Conservation (phyloP, 2,329 filamentous ascomycete genomes). For the Aspergillus niger region DNA sequence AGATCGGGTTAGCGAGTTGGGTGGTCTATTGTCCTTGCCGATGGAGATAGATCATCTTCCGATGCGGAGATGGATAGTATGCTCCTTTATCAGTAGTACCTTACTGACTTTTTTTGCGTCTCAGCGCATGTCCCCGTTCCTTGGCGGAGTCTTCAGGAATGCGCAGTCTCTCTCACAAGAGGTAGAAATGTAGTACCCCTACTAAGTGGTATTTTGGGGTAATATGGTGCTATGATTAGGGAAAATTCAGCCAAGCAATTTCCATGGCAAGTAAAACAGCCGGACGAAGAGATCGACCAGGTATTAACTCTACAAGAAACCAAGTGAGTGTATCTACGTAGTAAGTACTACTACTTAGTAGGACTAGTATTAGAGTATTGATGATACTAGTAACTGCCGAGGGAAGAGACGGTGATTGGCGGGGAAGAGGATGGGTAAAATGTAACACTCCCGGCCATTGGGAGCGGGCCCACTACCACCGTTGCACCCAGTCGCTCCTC, state of each 20-base stretch:
- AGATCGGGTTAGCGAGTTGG: background rate
- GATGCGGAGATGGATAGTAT: too few species aligned
- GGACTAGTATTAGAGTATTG: too few species aligned
- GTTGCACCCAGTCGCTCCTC: slow-evolving; percentile 22
- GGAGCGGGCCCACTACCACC: slow-evolving; percentile 27
- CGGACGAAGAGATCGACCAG: background rate
- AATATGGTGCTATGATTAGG: too few species aligned
- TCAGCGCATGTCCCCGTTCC: background rate
- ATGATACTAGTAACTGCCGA: too few species aligned
- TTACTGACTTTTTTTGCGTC: background rate
- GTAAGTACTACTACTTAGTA: background rate
- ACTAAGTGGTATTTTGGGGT: background rate
- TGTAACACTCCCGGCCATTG: slow-evolving; percentile 26
- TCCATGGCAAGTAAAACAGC: background rate
- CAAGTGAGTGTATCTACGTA: too few species aligned
- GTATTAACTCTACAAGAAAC: background rate
- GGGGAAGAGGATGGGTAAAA: slow-evolving; percentile 3
- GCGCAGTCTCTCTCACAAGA: background rate
- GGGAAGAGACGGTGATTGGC: background rate
- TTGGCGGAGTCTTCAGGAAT: background rate
- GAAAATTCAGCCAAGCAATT: too few species aligned
- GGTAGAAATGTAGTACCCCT: background rate
- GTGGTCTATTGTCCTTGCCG: background rate
- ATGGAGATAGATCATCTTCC: too few species aligned
- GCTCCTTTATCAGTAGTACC: background rate